phyloP scores from a whole-genome alignment of 495 filamentous ascomycete genomes.

The Chaetomium cochliodes region DNA sequence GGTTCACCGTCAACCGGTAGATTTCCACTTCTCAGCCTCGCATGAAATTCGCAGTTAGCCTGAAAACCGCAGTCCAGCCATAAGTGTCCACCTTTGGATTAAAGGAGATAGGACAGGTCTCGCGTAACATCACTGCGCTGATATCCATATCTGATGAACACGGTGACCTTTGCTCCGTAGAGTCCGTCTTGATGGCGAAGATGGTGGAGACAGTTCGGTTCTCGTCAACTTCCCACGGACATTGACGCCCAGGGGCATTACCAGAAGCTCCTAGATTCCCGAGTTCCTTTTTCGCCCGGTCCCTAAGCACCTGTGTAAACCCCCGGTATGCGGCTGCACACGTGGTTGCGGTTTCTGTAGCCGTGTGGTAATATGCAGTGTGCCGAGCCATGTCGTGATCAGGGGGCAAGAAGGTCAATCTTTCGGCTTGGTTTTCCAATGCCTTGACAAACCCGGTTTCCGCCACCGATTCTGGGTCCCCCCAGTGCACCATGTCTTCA shows the following conservation, averaged over 20 bases:
- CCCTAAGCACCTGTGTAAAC: too few relatives aligned
- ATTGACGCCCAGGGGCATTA: not conserved
- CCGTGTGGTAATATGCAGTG: not conserved
- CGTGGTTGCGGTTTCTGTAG: not conserved
- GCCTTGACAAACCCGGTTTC: not conserved
- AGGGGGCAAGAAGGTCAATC: not conserved
- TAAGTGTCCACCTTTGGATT: not conserved
- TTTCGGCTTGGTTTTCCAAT: not conserved
- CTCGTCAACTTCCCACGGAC: not conserved
- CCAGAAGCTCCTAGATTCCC: not conserved
- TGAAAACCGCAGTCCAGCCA: not conserved
- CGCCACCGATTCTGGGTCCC: not conserved
- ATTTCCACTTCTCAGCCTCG: too few relatives aligned
- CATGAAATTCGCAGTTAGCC: too few relatives aligned
- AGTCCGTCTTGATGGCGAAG: not conserved
- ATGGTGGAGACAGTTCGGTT: not conserved
- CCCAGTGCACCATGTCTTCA: not conserved
- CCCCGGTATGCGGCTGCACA: not conserved
- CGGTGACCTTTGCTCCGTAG: too few relatives aligned
- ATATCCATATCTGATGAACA: not conserved
- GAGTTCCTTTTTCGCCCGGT: not conserved
- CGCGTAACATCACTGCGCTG: too few relatives aligned
- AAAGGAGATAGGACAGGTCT: not conserved
- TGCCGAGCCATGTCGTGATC: not conserved
- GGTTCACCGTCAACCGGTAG: too few relatives aligned